Evolutionary conservation across 2,329 filamentous ascomycete genomes (phyloP), one percentile per base, ranked within the genome.

Genomic region (Fusarium sp.): DNA sequence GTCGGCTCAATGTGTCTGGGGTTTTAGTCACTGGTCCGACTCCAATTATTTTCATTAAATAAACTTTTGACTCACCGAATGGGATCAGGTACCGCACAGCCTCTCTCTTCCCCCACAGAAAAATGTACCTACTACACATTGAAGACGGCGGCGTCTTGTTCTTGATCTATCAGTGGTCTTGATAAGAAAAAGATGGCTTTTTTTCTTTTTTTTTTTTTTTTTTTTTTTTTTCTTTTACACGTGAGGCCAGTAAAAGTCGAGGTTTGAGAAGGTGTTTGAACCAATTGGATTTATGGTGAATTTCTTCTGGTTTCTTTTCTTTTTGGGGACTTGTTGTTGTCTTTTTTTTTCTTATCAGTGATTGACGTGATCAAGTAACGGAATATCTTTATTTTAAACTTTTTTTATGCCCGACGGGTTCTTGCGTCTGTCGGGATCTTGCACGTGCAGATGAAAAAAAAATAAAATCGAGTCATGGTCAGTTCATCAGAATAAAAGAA

Each of bases 1-100:
- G 24, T 45, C 56, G 22, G 4, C 20, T 11, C 16, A 24, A 75
- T 75, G 41, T 73, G 72, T 75, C 70, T 39, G 65, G 60, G 68
- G 59, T 67, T 66, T 76, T 76, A 76, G 71, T 68, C 76, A 76
- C 62, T 31, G 20, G 45, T 48, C 57, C 63, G 33, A 16, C 43
- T 48, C 24, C 8, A 50, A 24, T 14, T 64, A 63, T 76, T 76
- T 67, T 68, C 58, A 76, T 76, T 76, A 72, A 76, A 72, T 41
- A 74, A 74, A 60, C 24, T 56, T 76, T 76, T 76, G 73, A 76
- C 71, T 74, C 74, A 76, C 67, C 33, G 67, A 75, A 75, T 64
- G 63, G 63, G 33, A 43, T 29, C 54, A 54, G 43, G 65, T 68
- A 74, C 62, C 69, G 60, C 57, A 62, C 43, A 74, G 65, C 71